phyloP scores from a whole-genome alignment of 495 filamentous ascomycete genomes.

The Aspergillus haitiensis region DNA sequence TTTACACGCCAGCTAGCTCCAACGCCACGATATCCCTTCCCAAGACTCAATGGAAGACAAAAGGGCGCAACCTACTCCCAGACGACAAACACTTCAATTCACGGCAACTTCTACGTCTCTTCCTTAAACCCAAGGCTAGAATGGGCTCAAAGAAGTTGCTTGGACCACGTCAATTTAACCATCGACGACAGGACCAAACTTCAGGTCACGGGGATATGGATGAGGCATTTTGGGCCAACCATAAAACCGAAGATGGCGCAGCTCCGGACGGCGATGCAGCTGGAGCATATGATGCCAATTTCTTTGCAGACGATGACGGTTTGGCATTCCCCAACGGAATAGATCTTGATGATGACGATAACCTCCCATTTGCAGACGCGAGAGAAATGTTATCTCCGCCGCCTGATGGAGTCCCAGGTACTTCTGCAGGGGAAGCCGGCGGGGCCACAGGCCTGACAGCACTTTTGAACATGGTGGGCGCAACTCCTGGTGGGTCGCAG shows the following conservation, averaged over 20 bases:
- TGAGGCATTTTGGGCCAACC: constrained; percentile 92
- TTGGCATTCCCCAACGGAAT: constrained; percentile 70
- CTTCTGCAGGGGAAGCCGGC: constrained; percentile 39
- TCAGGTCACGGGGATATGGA: constrained; percentile 72
- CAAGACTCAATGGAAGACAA: constrained; percentile 93
- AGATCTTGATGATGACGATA: constrained; percentile 70
- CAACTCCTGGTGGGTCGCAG: constrained; percentile 40
- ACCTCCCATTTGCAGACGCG: constrained; percentile 85
- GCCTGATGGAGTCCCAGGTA: constrained; percentile 42
- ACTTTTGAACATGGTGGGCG: constrained; percentile 46
- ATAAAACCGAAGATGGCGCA: constrained; percentile 56
- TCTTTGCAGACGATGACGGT: constrained; percentile 97
- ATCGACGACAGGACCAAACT: constrained; percentile 49
- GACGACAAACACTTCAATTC: constrained; percentile 99
- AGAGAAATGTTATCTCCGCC: constrained; percentile 83
- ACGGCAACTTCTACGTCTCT: constrained; percentile 79
- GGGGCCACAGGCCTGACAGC: constrained; percentile 42
- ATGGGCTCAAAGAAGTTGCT: constrained; percentile 58
- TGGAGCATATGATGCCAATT: constrained; percentile 91
- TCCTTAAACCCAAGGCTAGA: constrained; percentile 89
- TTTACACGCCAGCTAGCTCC: constrained; percentile 81
- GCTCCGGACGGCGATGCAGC: constrained; percentile 56
- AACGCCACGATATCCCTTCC: constrained; percentile 79
- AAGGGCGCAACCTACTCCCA: constrained; percentile 86
- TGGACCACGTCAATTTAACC: constrained; percentile 41